Conservation (phyloP, 2,329 filamentous ascomycete species). For the Cladosporium sp. region DNA sequence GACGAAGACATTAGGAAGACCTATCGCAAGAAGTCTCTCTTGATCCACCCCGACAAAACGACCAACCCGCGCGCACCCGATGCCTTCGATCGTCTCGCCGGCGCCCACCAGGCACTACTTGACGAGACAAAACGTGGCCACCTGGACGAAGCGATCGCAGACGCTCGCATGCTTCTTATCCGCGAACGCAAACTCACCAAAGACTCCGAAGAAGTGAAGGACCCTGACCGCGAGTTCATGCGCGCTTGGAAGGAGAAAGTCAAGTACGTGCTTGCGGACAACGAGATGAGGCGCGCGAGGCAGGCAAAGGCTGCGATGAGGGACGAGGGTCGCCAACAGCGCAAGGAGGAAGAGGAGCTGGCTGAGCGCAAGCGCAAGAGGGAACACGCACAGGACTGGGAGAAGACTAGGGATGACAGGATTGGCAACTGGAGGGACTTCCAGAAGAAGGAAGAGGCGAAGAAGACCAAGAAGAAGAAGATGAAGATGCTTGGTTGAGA, state of each 20-base stretch:
- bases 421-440: slow-evolving; percentile 95
- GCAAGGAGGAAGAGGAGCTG: slow-evolving; percentile 79
- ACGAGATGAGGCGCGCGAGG: slow-evolving; percentile 78
- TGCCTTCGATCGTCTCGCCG: slow-evolving; percentile 94
- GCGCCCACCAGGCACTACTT: slow-evolving; percentile 86
- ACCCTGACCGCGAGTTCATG: slow-evolving; percentile 71
- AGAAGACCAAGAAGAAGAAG: slow-evolving; percentile 19
- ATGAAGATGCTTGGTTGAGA: slow-evolving; percentile 18
- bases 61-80: slow-evolving; percentile 87
- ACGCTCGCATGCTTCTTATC: slow-evolving; percentile 91
- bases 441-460: slow-evolving; percentile 58
- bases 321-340: slow-evolving; percentile 89
- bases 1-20: slow-evolving; percentile 93
- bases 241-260: slow-evolving; percentile 88
- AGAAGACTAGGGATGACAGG: slow-evolving; percentile 83
- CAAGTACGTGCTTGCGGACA: slow-evolving; percentile 85
- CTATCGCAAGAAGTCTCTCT: slow-evolving; percentile 96
- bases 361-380: slow-evolving; percentile 64
- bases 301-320: slow-evolving; percentile 94
- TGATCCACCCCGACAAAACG: slow-evolving; percentile 98
- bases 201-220: slow-evolving; percentile 80
- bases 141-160: slow-evolving; percentile 92
- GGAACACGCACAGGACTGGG: slow-evolving; percentile 93
- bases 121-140: slow-evolving; percentile 87
- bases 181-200: slow-evolving; percentile 91